Evolutionary conservation across 2,329 filamentous ascomycete genomes (phyloP).

Genomic region (Daldinia eschscholtzii): DNA sequence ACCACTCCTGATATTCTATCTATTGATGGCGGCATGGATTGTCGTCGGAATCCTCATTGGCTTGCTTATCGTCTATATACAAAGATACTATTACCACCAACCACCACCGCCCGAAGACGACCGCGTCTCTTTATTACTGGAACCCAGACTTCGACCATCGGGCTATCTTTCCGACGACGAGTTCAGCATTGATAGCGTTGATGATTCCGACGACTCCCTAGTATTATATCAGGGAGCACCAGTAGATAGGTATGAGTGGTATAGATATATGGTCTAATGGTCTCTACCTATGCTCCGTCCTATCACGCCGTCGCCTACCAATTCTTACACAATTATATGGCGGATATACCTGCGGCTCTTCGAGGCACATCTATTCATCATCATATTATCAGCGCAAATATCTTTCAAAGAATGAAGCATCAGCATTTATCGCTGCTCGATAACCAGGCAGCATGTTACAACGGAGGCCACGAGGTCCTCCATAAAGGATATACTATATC

Average conservation of each 20-base stretch:
- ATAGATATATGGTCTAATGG: slow-evolving; percentile 1
- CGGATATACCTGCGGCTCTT: neutral
- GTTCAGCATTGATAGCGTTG: neutral
- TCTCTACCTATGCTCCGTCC: neutral
- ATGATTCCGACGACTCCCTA: neutral
- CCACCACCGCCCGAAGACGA: neutral
- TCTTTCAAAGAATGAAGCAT: too few species aligned
- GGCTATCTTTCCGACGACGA: slow-evolving; percentile 23
- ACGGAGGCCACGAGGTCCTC: neutral
- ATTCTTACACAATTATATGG: neutral
- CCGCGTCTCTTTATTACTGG: neutral
- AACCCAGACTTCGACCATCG: neutral
- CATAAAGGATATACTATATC: neutral
- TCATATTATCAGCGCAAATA: neutral
- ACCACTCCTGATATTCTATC: neutral
- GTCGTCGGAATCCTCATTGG: neutral
- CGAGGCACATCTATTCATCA: too few species aligned
- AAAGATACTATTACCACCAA: neutral
- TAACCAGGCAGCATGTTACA: neutral
- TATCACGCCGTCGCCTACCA: neutral
- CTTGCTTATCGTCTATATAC: neutral
- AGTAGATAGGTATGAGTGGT: neutral
- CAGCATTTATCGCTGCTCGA: neutral
- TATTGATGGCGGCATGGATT: slow-evolving; percentile 8
- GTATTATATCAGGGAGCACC: neutral